Conservation (phyloP, 169 alveolate species). For the Cryptosporidium bovis region DNA sequence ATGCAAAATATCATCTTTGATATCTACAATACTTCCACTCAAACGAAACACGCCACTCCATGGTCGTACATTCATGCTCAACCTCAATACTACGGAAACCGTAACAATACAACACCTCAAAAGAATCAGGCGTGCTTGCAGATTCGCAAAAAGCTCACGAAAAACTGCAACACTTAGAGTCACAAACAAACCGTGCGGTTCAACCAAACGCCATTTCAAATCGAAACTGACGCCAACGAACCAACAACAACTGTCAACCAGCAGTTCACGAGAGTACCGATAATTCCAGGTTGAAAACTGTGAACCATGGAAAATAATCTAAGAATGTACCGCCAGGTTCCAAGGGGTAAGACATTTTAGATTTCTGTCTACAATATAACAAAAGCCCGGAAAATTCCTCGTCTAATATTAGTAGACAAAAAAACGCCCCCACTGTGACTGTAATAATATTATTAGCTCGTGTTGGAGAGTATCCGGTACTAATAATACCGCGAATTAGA, state of each 20-base stretch:
- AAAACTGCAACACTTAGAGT: no score
- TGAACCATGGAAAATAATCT: background rate
- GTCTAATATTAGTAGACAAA: conserved; percentile 69
- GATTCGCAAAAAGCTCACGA: no score
- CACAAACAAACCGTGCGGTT: background rate
- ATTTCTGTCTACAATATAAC: conserved; percentile 35
- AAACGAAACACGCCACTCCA: background rate
- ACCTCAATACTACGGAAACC: background rate
- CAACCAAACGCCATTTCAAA: background rate
- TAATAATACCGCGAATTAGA: conserved; percentile 64
- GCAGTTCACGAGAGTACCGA: background rate
- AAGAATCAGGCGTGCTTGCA: no score
- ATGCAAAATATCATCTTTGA: no score
- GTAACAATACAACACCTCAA: conserved; percentile 1
- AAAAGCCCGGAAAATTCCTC: conserved; percentile 57
- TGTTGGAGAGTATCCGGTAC: conserved; percentile 76
- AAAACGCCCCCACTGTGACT: conserved; percentile 53
- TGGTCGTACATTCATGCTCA: background rate
- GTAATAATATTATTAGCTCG: conserved; percentile 66
- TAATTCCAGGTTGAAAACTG: background rate
- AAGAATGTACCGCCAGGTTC: conserved; percentile 8
- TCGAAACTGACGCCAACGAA: background rate
- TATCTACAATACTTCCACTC: no score
- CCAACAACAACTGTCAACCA: background rate
- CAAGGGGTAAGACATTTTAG: conserved; percentile 45